Evolutionary conservation across 768 basidiomycete species (phyloP).

Genomic region (Lyophyllum semitale): DNA sequence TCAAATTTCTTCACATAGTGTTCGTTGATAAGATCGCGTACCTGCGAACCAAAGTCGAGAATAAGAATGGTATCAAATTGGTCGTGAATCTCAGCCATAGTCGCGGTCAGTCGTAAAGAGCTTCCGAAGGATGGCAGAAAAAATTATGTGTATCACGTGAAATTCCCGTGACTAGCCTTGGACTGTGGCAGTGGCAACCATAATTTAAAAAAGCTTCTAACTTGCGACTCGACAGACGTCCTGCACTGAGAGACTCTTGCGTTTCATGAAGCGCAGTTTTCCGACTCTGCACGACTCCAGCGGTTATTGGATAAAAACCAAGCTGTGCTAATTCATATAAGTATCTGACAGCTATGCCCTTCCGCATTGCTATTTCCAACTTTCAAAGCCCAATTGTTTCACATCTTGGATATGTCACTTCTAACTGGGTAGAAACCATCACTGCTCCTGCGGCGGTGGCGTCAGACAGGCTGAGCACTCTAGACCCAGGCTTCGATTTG

Average conservation of each 20-base stretch:
- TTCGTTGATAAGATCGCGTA: slow-evolving; percentile 33
- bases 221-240: too few species aligned
- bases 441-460: not conserved
- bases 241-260: too few species aligned
- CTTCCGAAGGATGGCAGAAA: not conserved
- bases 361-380: not conserved
- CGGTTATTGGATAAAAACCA: not conserved
- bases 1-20: slow-evolving; percentile 9
- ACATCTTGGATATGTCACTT: not conserved
- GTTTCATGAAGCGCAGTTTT: not conserved
- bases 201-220: too few species aligned
- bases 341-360: not conserved
- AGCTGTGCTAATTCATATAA: not conserved
- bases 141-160: not conserved
- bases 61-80: slow-evolving; percentile 96
- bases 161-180: not conserved
- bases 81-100: slow-evolving; percentile 89
- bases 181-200: not conserved
- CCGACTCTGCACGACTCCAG: not conserved
- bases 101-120: not conserved
- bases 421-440: not conserved
- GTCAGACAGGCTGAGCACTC: not conserved
- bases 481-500: not conserved
- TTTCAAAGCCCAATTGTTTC: not conserved
- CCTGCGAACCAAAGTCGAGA: slow-evolving; percentile 96